Conservation (phyloP, 2,329 filamentous ascomycete genomes). For the Tolypocladium ovalisporum region DNA sequence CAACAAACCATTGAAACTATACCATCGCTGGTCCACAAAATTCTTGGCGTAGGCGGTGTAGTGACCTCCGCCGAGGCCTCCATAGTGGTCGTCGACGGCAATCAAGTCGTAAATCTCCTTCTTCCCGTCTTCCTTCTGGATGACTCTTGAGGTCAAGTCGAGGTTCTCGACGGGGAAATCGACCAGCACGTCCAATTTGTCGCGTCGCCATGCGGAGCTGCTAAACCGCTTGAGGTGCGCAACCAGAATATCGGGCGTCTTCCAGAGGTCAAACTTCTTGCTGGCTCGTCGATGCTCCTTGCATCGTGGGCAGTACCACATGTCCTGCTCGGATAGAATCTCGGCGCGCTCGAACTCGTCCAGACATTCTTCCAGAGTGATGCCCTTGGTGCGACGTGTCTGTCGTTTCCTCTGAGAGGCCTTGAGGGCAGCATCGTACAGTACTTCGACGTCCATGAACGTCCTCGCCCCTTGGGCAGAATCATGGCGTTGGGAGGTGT, state of each 20-base stretch:
- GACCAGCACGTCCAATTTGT: slow-evolving; percentile 85
- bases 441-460: slow-evolving; percentile 38
- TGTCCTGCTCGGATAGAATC: slow-evolving; percentile 86
- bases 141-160: slow-evolving; percentile 69
- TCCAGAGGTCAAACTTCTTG: slow-evolving; percentile 98
- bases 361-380: slow-evolving; percentile 81
- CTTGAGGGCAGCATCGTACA: slow-evolving; percentile 54
- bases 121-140: slow-evolving; percentile 71
- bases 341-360: slow-evolving; percentile 93
- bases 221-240: slow-evolving; percentile 95
- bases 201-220: slow-evolving; percentile 66
- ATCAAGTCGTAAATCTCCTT: slow-evolving; percentile 84
- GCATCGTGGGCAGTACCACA: slow-evolving; percentile 94
- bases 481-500: slow-evolving; percentile 16
- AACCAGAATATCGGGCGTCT: slow-evolving; percentile 86
- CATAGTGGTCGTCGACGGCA: slow-evolving; percentile 91
- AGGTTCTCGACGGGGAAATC: slow-evolving; percentile 86
- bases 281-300: slow-evolving; percentile 86
- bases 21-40: slow-evolving; percentile 82
- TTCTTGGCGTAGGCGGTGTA: slow-evolving; percentile 95
- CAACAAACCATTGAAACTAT: slow-evolving; percentile 80
- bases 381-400: slow-evolving; percentile 45
- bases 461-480: slow-evolving; percentile 49
- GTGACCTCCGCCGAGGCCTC: slow-evolving; percentile 85
- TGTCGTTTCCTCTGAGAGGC: slow-evolving; percentile 54